Evolutionary conservation across 768 basidiomycete genomes (phyloP).

Genomic region (Clitopilus hobsonii): DNA sequence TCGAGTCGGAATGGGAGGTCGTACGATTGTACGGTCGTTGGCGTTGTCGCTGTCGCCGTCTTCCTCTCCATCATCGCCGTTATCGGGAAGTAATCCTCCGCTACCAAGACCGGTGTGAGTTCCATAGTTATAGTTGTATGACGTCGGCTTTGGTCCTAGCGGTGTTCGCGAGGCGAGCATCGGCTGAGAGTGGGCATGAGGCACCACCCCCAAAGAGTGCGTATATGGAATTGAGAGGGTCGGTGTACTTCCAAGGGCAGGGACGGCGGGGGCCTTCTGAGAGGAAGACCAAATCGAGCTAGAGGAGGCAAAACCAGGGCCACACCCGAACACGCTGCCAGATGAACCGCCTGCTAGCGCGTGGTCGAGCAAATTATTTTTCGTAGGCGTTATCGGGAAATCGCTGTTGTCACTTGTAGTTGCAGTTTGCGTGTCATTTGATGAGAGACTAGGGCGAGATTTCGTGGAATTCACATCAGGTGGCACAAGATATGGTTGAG

Average conservation of each 20-base stretch:
- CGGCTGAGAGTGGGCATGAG: slow-evolving; percentile 6
- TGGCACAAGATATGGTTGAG: slow-evolving; percentile 36
- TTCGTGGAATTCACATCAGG: slow-evolving; percentile 36
- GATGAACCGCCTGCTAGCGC: slow-evolving; percentile 31
- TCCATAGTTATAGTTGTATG: slow-evolving; percentile 1
- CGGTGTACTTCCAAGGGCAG: slow-evolving; percentile 5
- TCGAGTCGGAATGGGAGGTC: slow-evolving; percentile 13
- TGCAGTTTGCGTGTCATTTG: slow-evolving; percentile 50
- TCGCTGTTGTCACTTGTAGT: slow-evolving; percentile 43
- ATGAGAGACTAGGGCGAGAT: slow-evolving; percentile 59
- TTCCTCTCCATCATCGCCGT: slow-evolving; percentile 18
- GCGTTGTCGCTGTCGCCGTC: slow-evolving; percentile 23
- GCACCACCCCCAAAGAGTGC: slow-evolving; percentile 4
- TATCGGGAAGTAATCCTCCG: slow-evolving; percentile 7
- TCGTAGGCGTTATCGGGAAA: slow-evolving; percentile 34
- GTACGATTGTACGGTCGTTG: slow-evolving; percentile 10
- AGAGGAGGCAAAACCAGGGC: slow-evolving; percentile 20
- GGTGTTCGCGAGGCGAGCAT: slow-evolving; percentile 20
- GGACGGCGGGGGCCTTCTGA: slow-evolving; percentile 16
- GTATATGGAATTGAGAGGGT: slow-evolving; percentile 12
- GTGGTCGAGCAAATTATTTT: slow-evolving; percentile 35
- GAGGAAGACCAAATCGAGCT: slow-evolving; percentile 21
- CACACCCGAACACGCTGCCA: slow-evolving; percentile 26
- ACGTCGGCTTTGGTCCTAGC: slow-evolving; percentile 24
- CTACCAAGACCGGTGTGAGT: not conserved